Evolutionary conservation across 345 rosid species (phyloP), one percentile per base, ranked within the genome.

Genomic region (Boechera stricta): DNA sequence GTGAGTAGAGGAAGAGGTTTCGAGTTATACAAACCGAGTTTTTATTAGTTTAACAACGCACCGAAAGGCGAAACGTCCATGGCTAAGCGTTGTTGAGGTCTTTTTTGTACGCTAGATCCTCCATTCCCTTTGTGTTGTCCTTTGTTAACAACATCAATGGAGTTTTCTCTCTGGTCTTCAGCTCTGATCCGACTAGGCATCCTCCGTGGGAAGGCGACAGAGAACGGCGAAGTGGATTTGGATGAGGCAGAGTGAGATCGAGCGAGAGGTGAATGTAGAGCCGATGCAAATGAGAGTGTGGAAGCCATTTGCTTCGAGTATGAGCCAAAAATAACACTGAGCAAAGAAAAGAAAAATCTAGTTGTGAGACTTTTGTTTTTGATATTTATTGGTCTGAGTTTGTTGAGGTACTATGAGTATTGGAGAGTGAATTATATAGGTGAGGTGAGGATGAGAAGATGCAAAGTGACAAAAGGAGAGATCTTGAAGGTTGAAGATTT

Each of bases 31-130:
- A 57, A 67, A 38, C 10, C 10, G 2, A 9, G 35, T 3, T 21
- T 61, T 21, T 6, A 0, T 10, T 49, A 35, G 4, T 18, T 26
- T 11, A 9, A 83, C 84, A 9, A 83, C 84, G 61, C 85, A 92
- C 97, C 91, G 21, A 87, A 86, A 64, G 97, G 89, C 35, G 92
- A 87, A 48, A 86, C 49, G n/a, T 87, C 89, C 67, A 77, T 15
- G 7, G 89, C 81, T 80, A 60, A 29, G 10, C 83, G 82, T 33
- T 76, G 82, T 29, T 74, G 81, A 24, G 93, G 92, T 61, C 69
- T 75, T 74, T 70, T 83, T 76, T 89, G 85, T 3, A 82, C 84
- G 5, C 81, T 82, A 11, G 79, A 74, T 65, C 82, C 83, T 67
- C 76, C 86, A 24, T 77, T 75, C 0, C 80, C 83, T 51, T 67